Conservation (phyloP, 805 yeast genomes). For the Saturnispora ahearnii region DNA sequence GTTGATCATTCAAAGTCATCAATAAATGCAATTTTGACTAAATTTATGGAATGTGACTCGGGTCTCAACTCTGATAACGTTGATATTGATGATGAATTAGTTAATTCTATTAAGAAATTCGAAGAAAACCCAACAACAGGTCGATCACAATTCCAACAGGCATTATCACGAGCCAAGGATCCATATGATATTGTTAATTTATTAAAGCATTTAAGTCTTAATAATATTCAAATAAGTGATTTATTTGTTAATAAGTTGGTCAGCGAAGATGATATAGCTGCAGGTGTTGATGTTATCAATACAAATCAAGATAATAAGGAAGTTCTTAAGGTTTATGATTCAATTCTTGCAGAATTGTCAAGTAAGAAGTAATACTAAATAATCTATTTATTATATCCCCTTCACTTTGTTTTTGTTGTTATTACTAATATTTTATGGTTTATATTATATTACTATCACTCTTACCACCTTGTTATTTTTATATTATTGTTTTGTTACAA, state of each 20-base stretch:
- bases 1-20: background rate
- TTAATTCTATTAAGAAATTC: conserved; percentile 4
- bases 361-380: background rate
- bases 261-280: background rate
- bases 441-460: no score
- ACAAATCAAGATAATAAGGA: conserved; percentile 2
- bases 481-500: no score
- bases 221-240: conserved; percentile 11
- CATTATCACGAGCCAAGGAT: conserved; percentile 10
- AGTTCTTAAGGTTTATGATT: conserved; percentile 18
- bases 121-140: conserved; percentile 6
- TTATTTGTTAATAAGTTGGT: conserved; percentile 9
- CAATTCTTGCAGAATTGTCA: conserved; percentile 19
- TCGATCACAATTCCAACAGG: conserved; percentile 5
- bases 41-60: background rate
- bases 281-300: background rate
- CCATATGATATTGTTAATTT: conserved; percentile 15
- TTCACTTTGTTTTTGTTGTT: background rate
- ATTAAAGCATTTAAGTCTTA: conserved; percentile 7
- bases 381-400: background rate
- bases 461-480: no score
- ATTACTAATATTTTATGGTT: background rate
- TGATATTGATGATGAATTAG: background rate
- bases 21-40: background rate
- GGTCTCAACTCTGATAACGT: background rate